These are phyloP conservation scores for Lithocarpus polystachyus DNA, from an alignment of 306 rosid genomes.

Conservation along the genomic window DNA sequence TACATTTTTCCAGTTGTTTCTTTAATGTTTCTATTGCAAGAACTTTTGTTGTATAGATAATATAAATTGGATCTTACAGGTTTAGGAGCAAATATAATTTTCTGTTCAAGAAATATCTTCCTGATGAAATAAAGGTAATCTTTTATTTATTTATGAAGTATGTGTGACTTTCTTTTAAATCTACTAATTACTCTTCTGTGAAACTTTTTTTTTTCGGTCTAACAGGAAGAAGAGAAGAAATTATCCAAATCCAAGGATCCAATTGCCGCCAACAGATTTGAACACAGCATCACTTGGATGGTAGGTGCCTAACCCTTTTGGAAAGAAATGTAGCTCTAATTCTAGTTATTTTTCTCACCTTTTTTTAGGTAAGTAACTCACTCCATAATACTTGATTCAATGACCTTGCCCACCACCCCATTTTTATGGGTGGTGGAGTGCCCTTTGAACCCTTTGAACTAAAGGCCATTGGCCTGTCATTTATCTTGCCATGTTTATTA, in stretches of 20 bases:
- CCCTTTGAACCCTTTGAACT: neutral
- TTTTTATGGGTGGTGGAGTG: neutral
- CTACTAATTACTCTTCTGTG: neutral
- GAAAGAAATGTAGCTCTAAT: neutral
- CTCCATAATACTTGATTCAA: neutral
- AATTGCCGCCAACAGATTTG: neutral
- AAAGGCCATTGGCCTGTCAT: neutral
- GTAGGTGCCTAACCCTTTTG: neutral
- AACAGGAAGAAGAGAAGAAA: neutral
- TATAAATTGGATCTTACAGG: conserved; percentile 45
- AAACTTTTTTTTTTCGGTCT: neutral
- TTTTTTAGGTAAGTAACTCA: neutral
- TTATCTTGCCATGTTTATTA: neutral
- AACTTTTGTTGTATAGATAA: neutral
- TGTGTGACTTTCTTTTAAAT: neutral
- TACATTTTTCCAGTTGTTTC: neutral
- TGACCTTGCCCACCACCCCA: neutral
- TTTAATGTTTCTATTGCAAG: neutral
- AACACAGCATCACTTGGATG: neutral
- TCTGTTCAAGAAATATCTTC: conserved; percentile 38
- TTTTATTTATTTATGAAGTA: neutral
- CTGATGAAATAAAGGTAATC: conserved; percentile 3
- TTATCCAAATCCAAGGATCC: neutral
- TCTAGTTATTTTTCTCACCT: neutral
- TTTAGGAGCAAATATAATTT: conserved; percentile 72